Conservation (phyloP, 2,329 filamentous ascomycete genomes). For the Apiospora kogelbergensis region DNA sequence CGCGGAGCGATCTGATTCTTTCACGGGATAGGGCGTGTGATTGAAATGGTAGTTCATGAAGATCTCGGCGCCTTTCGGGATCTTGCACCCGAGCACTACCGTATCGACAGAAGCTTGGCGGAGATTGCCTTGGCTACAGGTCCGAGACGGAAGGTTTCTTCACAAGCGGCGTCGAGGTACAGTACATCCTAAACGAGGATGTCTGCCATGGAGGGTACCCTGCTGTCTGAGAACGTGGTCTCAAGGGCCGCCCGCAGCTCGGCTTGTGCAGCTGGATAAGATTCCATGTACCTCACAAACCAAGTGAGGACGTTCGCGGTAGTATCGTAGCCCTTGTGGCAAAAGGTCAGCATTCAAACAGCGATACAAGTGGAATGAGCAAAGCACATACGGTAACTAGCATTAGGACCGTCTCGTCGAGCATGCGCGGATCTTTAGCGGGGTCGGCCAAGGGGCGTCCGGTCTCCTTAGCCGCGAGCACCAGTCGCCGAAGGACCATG, state of each 20-base stretch:
- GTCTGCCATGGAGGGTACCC: background rate
- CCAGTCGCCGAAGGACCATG: background rate
- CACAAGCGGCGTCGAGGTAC: background rate
- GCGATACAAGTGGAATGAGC: background rate
- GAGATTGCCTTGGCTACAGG: background rate
- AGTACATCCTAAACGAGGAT: background rate
- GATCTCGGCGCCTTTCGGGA: background rate
- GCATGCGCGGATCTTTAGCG: conserved; percentile 5
- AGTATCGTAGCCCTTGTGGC: background rate
- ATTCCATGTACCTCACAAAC: background rate
- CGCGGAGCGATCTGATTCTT: background rate
- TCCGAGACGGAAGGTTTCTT: background rate
- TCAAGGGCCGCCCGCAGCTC: background rate
- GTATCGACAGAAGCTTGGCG: background rate
- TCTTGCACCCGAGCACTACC: background rate
- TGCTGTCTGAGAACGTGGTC: background rate
- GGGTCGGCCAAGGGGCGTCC: background rate
- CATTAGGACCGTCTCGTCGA: conserved; percentile 9
- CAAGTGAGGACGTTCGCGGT: background rate
- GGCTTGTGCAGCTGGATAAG: background rate
- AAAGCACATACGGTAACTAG: background rate
- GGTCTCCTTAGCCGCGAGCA: background rate
- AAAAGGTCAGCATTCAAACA: background rate
- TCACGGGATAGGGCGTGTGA: background rate
- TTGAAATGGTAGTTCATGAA: background rate